Evolutionary conservation across 257 asterid genomes (phyloP).

Genomic region (Haberlea rhodopensis): DNA sequence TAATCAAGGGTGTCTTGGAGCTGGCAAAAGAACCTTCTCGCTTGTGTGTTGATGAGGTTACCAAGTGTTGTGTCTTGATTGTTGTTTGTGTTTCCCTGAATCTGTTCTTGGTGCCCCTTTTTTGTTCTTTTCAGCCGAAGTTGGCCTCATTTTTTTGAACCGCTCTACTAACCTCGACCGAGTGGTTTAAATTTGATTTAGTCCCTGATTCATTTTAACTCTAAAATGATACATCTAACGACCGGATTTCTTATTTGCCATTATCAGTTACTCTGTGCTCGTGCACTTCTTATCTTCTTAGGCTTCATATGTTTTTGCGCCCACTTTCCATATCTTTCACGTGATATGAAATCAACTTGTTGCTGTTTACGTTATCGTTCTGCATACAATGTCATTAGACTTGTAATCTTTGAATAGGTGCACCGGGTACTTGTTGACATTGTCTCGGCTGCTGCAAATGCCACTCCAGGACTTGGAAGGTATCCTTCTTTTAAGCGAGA

Average conservation of each 20-base stretch:
- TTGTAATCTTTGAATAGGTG: constrained; percentile 46
- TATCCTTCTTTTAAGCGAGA: constrained; percentile 98
- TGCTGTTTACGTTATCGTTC: background rate
- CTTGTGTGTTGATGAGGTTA: constrained; percentile 98
- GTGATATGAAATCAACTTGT: constrained; percentile 6
- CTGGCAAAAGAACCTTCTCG: constrained; percentile 97
- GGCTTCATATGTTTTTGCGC: background rate
- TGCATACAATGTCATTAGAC: background rate
- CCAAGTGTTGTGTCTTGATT: background rate
- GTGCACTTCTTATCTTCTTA: background rate
- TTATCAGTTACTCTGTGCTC: background rate
- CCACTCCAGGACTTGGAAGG: constrained; percentile 98
- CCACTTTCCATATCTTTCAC: background rate
- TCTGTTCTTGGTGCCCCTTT: background rate
- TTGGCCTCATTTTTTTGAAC: background rate
- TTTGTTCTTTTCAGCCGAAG: background rate
- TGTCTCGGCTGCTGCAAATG: constrained; percentile 89
- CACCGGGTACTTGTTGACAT: constrained; percentile 89
- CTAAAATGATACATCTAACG: background rate
- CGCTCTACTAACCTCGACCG: background rate
- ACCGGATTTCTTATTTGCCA: background rate
- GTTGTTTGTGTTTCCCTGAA: constrained; percentile 12
- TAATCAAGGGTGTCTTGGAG: constrained; percentile 82
- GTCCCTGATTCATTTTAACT: background rate
- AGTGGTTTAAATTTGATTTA: background rate